Evolutionary conservation across 2,329 filamentous ascomycete species (phyloP).

Genomic region (Diaporthe ilicicola): DNA sequence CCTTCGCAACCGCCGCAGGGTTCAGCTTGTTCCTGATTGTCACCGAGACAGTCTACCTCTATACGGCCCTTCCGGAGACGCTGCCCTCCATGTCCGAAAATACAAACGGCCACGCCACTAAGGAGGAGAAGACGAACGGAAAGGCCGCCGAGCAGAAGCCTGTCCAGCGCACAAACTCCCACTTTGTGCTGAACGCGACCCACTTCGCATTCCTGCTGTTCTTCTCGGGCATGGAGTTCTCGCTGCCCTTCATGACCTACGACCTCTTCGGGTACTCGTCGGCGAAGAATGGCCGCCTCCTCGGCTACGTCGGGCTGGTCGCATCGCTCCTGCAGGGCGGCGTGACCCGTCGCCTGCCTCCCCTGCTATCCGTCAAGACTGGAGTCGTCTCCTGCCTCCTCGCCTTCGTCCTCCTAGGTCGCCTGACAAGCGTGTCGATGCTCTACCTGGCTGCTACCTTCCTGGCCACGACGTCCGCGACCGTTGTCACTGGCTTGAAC

Average conservation of each 20-base stretch:
- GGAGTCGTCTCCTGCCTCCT: slow-evolving; percentile 80
- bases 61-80: slow-evolving; percentile 86
- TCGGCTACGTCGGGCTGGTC: slow-evolving; percentile 91
- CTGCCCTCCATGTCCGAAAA: slow-evolving; percentile 64
- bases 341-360: slow-evolving; percentile 85
- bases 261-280: slow-evolving; percentile 88
- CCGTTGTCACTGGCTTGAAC: slow-evolving; percentile 93
- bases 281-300: slow-evolving; percentile 81
- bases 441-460: slow-evolving; percentile 86
- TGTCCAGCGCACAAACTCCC: slow-evolving; percentile 77
- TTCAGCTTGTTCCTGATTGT: slow-evolving; percentile 88
- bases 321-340: slow-evolving; percentile 93
- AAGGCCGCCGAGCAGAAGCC: slow-evolving; percentile 38
- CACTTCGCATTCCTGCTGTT: slow-evolving; percentile 95
- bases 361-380: slow-evolving; percentile 79
- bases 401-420: slow-evolving; percentile 82
- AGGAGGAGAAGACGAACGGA: slow-evolving; percentile 36
- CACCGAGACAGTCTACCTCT: slow-evolving; percentile 88
- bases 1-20: slow-evolving; percentile 90
- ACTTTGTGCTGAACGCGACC: slow-evolving; percentile 80
- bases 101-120: slow-evolving; percentile 36
- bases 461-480: slow-evolving; percentile 89
- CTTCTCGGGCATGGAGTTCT: slow-evolving; percentile 96
- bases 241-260: slow-evolving; percentile 95
- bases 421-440: slow-evolving; percentile 70